Evolutionary conservation across 2,329 filamentous ascomycete genomes (phyloP).

Genomic region (Clarireedia homoeocarpa): DNA sequence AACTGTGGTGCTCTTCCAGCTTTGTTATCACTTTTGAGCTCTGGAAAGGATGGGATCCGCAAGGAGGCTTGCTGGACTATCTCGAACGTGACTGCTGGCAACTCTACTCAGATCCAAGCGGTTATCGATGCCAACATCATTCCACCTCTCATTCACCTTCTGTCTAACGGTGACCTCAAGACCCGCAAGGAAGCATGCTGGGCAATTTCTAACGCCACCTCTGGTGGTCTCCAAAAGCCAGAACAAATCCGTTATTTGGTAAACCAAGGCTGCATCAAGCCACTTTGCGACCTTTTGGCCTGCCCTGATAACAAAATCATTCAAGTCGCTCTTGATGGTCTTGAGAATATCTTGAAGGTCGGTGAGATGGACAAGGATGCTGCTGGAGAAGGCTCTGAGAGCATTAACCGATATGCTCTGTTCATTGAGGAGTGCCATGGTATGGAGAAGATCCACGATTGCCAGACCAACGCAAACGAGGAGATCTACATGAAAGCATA

Average conservation of each 20-base stretch:
- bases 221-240: conserved; percentile 94
- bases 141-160: conserved; percentile 87
- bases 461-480: conserved; percentile 99
- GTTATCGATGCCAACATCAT: conserved; percentile 97
- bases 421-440: conserved; percentile 98
- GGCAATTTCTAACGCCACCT: conserved; percentile 98
- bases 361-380: conserved; percentile 97
- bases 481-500: conserved; percentile 99
- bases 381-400: conserved; percentile 62
- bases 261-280: conserved; percentile 89
- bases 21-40: conserved; percentile 87
- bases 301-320: conserved; percentile 99
- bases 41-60: conserved; percentile 95
- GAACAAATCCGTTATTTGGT: conserved; percentile 98
- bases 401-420: conserved; percentile 92
- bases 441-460: conserved; percentile 99
- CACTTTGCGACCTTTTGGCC: conserved; percentile 85
- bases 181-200: conserved; percentile 98
- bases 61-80: conserved; percentile 99
- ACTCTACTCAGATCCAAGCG: conserved; percentile 93
- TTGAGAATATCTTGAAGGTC: conserved; percentile 99
- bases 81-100: conserved; percentile 96
- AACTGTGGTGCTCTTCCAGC: conserved; percentile 93
- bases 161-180: conserved; percentile 97
- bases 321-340: conserved; percentile 91